Base-by-base conservation (phyloP, 2,329 filamentous ascomycete species). In the Fusarium anthophilum region DNA sequence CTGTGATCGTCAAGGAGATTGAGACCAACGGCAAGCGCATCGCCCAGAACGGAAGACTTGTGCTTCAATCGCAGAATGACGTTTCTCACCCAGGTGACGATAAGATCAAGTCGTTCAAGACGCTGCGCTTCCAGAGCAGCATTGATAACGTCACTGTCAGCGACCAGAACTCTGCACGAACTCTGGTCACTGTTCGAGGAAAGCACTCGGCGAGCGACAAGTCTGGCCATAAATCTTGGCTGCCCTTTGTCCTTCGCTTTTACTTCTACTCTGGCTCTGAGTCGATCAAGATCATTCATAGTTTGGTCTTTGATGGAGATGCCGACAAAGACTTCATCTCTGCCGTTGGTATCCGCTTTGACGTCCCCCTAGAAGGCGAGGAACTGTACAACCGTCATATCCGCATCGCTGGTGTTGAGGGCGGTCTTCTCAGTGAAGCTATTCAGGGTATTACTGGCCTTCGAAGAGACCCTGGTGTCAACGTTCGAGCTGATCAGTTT, bases 371-470 rank as follows among this genome's bases (percentile, higher is more conserved):
- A 0, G 80, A 81, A 5, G 84, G 80, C 1, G 86, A 89, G 43
- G 83, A 89, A 66, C 76, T 87, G 12, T 90, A 90, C 76, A 85
- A 92, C 77, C 88, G 89, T 6, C 90, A 91, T 63, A 78, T 91
- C 11, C 82, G 89, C 14, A 82, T 91, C 26, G 86, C 88, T 0
- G 89, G 89, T 18, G 84, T 86, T 0, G 84, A 88, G 7, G 87
- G 87, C 2, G 89, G 89, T 0, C 78, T 91, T 12, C 80, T 92
- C 0, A 85, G 83, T 26, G 90, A 92, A 76, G 87, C 88, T 0
- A 87, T 91, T 0, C 86, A 90, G 73, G 89, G 89, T 3, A 83
- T 92, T 18, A 90, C 90, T 0, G 90, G 90, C 2, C 80, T 91
- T 8, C 84, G 90, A 4, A 77, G 84, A 60, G 89, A 90, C 55